Conservation (phyloP, 441 rosid genomes). For the Corymbia calophylla region DNA sequence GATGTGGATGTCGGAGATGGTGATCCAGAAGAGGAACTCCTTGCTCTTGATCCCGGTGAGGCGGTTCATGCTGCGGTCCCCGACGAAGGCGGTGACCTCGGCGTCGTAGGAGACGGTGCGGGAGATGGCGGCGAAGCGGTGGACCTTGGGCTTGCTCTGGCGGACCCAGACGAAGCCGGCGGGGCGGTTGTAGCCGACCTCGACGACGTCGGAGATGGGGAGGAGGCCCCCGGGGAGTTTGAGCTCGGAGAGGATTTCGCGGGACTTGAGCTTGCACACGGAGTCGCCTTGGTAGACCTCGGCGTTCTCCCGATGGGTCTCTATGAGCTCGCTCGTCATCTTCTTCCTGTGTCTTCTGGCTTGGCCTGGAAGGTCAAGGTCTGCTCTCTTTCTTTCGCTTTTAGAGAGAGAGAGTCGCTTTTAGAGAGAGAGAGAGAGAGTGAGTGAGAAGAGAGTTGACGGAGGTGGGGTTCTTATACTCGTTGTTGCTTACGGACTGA, state of each 20-base stretch:
- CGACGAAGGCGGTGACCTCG: conserved; percentile 52
- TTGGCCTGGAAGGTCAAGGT: neutral
- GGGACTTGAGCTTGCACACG: conserved; percentile 44
- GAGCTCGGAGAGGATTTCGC: conserved; percentile 32
- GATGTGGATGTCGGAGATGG: conserved; percentile 41
- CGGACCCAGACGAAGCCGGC: conserved; percentile 65
- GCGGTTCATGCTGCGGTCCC: conserved; percentile 37
- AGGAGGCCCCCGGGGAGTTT: conserved; percentile 55
- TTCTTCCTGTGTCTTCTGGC: neutral
- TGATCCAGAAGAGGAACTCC: conserved; percentile 60
- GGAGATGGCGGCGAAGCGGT: conserved; percentile 37
- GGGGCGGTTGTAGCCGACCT: conserved; percentile 46
- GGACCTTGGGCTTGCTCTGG: conserved; percentile 36
- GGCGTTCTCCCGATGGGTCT: conserved; percentile 31
- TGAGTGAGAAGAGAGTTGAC: neutral
- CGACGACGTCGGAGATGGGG: conserved; percentile 45
- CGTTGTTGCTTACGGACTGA: neutral
- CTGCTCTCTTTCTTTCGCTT: neutral
- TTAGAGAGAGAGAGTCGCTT: neutral
- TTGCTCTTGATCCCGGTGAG: conserved; percentile 58
- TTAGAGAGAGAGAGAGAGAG: neutral
- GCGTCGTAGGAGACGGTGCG: conserved; percentile 41
- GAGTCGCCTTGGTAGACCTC: conserved; percentile 40
- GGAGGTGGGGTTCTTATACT: neutral
- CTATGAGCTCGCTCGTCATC: conserved; percentile 22